Base-by-base conservation (phyloP, 2,329 filamentous ascomycete species). In the Fusarium ramigenum region DNA sequence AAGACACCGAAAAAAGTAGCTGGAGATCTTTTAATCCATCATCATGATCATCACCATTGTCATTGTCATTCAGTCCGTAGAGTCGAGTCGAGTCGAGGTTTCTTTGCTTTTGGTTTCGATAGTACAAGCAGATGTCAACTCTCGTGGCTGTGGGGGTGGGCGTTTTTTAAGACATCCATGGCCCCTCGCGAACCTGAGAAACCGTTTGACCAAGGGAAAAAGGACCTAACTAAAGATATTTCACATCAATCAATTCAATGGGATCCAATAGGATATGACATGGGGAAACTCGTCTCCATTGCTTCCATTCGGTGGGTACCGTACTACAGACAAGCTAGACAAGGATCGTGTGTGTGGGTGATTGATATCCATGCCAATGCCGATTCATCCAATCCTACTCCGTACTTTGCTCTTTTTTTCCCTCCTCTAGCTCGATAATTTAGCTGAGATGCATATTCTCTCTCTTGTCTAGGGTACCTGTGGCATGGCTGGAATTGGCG, bases 151-250 rank as follows among this genome's bases (percentile, higher is more conserved):
- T 73, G 70, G 70, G 70, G 70, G 70, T 66, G 57, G 70, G 40
- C 61, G 61, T 70, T 73, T 73, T 73, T 73, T 73, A 70, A 73
- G 67, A 70, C 63, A 47, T 47, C 44, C 25, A 68, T 57, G 56
- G 62, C 42, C 53, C 69, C 69, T 72, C 69, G 37, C 61, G 59
- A 72, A 73, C 69, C 30, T 73, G 57, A 65, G 70, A 73, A 73
- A 73, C 70, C 70, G 70, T 73, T 73, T 71, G 58, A 40, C n/a
- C 49, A 54, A 40, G 11, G 36, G 25, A 70, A 57, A 58, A 52
- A 37, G n/a, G 52, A 44, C 69, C 65, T 66, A 25, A 25, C 23
- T 44, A 25, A 25, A 44, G 64, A 59, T 69, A 58, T 53, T 58
- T 49, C 42, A 47, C 44, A 30, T 47, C 19, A 47, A 34, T 50